A percentile compares a stretch with the other conserved stretches of the same genome.
Conservation (phyloP, 1,139 yeast species). For the Diutina neorugosa region DNA sequence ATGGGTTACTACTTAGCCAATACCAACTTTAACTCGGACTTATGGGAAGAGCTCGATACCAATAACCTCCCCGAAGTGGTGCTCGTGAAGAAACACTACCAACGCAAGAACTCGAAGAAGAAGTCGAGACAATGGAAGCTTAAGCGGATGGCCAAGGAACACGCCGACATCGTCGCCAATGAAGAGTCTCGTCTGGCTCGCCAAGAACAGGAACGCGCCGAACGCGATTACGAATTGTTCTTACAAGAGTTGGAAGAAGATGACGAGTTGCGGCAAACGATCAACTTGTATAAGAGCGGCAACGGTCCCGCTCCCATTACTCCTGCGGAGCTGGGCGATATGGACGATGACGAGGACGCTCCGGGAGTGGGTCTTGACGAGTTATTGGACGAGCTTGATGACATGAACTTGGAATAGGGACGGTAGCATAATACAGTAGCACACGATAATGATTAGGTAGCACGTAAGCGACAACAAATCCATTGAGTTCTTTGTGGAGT, state of each 20-base stretch:
- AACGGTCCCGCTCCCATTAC: slow-evolving; percentile 12
- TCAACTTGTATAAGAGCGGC: slow-evolving; percentile 71
- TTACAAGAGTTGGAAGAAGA: slow-evolving; percentile 97
- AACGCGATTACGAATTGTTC: slow-evolving; percentile 90
- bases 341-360: slow-evolving; percentile 48
- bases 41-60: slow-evolving; percentile 63
- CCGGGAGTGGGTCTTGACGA: slow-evolving; percentile 74
- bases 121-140: slow-evolving; percentile 90
- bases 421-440: not conserved
- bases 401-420: slow-evolving; percentile 56
- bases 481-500: too few relatives aligned
- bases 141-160: slow-evolving; percentile 97
- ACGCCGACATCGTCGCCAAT: slow-evolving; percentile 72
- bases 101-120: slow-evolving; percentile 63
- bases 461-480: not conserved
- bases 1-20: slow-evolving; percentile 80
- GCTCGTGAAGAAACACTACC: slow-evolving; percentile 81
- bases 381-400: slow-evolving; percentile 83
- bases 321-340: slow-evolving; percentile 34
- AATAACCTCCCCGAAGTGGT: slow-evolving; percentile 77
- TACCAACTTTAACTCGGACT: slow-evolving; percentile 75
- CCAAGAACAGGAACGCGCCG: slow-evolving; percentile 86
- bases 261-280: slow-evolving; percentile 81
- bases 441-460: not conserved
- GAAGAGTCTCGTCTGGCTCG: slow-evolving; percentile 69